Conservation (phyloP, 345 rosid genomes). For the Salix dunnii region DNA sequence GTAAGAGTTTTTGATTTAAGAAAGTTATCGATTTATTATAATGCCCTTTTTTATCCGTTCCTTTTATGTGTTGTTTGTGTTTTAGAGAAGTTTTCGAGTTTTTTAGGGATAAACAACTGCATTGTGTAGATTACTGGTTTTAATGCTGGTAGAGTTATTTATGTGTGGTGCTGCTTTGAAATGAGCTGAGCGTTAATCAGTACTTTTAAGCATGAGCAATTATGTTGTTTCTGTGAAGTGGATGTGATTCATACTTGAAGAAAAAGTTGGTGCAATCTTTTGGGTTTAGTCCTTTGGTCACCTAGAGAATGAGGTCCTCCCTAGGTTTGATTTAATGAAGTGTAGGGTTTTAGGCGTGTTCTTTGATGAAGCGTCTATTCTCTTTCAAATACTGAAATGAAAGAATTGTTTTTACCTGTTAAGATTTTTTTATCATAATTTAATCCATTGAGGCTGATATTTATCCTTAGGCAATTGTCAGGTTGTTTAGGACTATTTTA, state of each 20-base stretch:
- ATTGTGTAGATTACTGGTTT: conserved; percentile 25
- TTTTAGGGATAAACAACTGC: background rate
- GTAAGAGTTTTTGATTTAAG: conserved; percentile 35
- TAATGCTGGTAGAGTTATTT: conserved; percentile 15
- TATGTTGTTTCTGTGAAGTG: background rate
- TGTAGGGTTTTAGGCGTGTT: no score
- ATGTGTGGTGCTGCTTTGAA: background rate
- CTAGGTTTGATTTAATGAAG: background rate
- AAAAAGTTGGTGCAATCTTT: conserved; percentile 1
- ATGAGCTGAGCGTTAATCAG: background rate
- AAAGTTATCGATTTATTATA: background rate
- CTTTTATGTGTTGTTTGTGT: background rate
- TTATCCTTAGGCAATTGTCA: no score
- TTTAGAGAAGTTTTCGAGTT: background rate
- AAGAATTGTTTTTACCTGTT: no score
- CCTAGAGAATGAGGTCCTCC: background rate
- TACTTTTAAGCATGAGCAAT: no score
- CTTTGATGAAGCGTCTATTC: no score
- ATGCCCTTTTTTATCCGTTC: background rate
- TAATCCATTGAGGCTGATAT: no score
- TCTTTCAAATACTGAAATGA: no score
- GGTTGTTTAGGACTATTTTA: no score
- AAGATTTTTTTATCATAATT: no score
- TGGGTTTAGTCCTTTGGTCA: background rate
- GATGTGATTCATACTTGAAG: conserved; percentile 7